phyloP scores from a whole-genome alignment of 2,329 filamentous ascomycete genomes.

The Ophiostoma piceae region DNA sequence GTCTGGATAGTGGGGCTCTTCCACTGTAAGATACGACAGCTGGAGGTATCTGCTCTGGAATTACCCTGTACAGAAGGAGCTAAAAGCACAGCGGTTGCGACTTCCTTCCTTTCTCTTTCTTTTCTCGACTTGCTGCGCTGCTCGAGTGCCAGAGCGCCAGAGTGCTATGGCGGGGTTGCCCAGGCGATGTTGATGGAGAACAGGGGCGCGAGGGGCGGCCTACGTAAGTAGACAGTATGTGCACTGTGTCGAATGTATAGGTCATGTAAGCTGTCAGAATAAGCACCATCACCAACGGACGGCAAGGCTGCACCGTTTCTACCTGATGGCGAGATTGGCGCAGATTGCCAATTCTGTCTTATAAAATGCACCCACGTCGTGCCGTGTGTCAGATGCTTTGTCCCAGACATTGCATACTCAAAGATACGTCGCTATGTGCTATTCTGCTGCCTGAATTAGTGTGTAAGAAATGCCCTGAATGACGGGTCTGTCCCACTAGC shows the following conservation, averaged over 20 bases:
- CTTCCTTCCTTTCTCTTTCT: neutral
- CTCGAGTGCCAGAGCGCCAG: constrained; percentile 18
- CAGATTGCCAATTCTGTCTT: neutral
- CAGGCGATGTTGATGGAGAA: constrained; percentile 21
- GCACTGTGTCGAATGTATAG: neutral
- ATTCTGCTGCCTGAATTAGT: constrained; percentile 1
- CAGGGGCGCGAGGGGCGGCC: neutral
- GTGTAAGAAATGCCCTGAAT: neutral
- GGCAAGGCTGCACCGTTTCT: constrained; percentile 3
- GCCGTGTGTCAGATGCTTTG: constrained; percentile 1
- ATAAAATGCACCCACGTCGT: neutral
- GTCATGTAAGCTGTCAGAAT: neutral
- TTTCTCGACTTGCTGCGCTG: constrained; percentile 1
- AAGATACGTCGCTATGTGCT: neutral
- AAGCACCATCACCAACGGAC: neutral
- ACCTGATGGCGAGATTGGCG: neutral
- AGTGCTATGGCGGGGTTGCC: constrained; percentile 24
- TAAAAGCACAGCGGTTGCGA: neutral
- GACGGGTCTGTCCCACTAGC: constrained; percentile 5
- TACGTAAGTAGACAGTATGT: neutral
- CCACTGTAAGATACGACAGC: constrained; percentile 5
- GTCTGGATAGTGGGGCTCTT: constrained; percentile 20
- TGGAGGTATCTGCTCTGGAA: neutral
- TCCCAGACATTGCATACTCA: neutral
- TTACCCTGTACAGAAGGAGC: too few species aligned